phyloP scores from a whole-genome alignment of 176 grass and related monocot genomes.

The Oryza meridionalis region DNA sequence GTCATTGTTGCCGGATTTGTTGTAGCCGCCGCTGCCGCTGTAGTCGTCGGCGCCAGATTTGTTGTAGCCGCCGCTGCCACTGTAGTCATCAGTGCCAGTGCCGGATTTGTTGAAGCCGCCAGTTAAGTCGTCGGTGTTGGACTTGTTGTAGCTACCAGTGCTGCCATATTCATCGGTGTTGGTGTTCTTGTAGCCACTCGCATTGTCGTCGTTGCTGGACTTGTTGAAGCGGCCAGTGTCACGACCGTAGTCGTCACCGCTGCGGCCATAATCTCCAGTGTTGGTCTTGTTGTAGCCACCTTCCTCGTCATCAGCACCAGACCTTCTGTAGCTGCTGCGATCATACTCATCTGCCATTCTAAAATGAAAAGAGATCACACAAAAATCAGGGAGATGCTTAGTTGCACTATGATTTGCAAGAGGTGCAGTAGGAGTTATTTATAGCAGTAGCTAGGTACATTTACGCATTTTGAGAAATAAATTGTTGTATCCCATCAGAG shows the following conservation, averaged over 20 bases:
- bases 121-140: too few relatives aligned
- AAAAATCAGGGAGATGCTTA: constrained; percentile 14
- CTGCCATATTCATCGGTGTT: neutral
- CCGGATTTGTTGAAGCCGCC: neutral
- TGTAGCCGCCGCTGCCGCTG: too few relatives aligned
- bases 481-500: neutral
- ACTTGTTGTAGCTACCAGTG: too few relatives aligned
- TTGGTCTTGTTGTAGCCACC: neutral
- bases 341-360: constrained; percentile 36
- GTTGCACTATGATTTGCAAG: neutral
- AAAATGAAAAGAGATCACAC: neutral
- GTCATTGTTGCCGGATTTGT: neutral
- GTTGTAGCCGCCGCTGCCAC: too few relatives aligned
- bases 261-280: neutral
- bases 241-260: neutral
- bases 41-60: too few relatives aligned
- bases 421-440: constrained; percentile 20
- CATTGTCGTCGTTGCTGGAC: neutral
- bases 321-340: constrained; percentile 21
- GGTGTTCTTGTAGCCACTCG: constrained; percentile 10
- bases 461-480: neutral
- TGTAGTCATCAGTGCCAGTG: neutral
- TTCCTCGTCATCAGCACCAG: neutral
- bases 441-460: constrained; percentile 17
- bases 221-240: constrained; percentile 6